Base-by-base conservation (phyloP, 306 rosid genomes). In the Cicer chorassanicum region DNA sequence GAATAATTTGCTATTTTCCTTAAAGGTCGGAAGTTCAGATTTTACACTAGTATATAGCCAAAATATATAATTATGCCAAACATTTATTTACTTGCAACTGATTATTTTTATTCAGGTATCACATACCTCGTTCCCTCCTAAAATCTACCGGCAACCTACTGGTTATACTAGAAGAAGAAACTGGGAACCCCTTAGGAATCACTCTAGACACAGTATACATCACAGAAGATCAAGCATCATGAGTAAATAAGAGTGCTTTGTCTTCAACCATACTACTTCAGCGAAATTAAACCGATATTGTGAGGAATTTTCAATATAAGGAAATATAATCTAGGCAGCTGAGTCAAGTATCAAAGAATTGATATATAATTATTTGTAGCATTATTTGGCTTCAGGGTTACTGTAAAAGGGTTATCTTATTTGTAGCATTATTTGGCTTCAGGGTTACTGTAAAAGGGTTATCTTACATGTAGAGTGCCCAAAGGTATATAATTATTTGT, bases 71-170 rank as follows among this genome's bases (percentile, higher is more conserved):
- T 55, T 77, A 51, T 10, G 3, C 53, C 29, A 66, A 46, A 6
- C 79, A 72, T 49, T 13, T 44, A 65, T 70, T 80, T 48, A 62
- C 84, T 81, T 8, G 29, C 56, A 68, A 7, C 4, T 70, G 68
- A 48, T 51, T 57, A 14, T 49, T 67, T 61, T 45, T 49, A 49
- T 86, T 68, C 70, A 94, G 98, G 97, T 94, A 94, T 79, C 81
- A 94, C 66, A 77, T 92, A 14, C 98, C 98, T 0, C 82, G 95
- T 57, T 87, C 98, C 43, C 74, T 87, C 82, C 91, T 94, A 36
- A 85, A 84, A 80, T 77, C 92, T 34, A 87, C 63, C 0, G 86
- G 84, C 42, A 94, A 94, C 80, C 84, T 82, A 54, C 78, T 94
- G 66, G 82, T 90, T 80, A 82, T 92, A 34, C 66, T 86, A 3